phyloP scores from a whole-genome alignment of 495 filamentous ascomycete genomes.

The Lineolata rhizophorae region DNA sequence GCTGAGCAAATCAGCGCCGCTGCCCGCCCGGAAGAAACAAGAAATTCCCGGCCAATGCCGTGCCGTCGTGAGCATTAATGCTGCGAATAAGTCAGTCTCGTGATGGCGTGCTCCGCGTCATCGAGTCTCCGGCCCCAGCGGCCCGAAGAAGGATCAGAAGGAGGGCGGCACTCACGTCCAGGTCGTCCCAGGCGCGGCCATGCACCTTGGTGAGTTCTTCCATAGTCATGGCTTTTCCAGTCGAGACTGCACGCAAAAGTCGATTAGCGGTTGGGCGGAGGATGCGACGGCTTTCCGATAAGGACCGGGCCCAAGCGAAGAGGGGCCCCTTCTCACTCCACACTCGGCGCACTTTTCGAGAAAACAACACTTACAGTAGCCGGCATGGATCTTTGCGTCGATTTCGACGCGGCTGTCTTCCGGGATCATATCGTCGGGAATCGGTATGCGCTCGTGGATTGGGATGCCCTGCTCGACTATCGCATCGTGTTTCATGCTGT shows the following conservation, averaged over 20 bases:
- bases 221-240: constrained; percentile 69
- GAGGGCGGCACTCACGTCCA: constrained; percentile 24
- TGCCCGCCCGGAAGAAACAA: too few species aligned
- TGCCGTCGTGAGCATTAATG: too few species aligned
- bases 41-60: too few species aligned
- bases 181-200: constrained; percentile 82
- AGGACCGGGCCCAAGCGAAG: too few species aligned
- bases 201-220: constrained; percentile 69
- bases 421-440: constrained; percentile 86
- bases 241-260: constrained; percentile 40
- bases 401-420: constrained; percentile 93
- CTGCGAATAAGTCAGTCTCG: too few species aligned
- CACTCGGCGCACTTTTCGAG: constrained; percentile 4
- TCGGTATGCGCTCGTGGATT: constrained; percentile 79
- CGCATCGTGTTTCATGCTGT: constrained; percentile 98
- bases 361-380: constrained; percentile 34
- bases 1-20: too few species aligned
- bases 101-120: too few species aligned
- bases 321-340: too few species aligned
- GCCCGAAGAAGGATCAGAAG: constrained; percentile 2
- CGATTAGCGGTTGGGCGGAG: not conserved
- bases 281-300: too few species aligned
- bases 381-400: constrained; percentile 94
- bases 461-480: constrained; percentile 92
- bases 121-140: too few species aligned